Evolutionary conservation across 371 early-diverging fungal species (phyloP), one percentile per base, ranked within the genome.

Genomic region (Saksenaea oblongispora): DNA sequence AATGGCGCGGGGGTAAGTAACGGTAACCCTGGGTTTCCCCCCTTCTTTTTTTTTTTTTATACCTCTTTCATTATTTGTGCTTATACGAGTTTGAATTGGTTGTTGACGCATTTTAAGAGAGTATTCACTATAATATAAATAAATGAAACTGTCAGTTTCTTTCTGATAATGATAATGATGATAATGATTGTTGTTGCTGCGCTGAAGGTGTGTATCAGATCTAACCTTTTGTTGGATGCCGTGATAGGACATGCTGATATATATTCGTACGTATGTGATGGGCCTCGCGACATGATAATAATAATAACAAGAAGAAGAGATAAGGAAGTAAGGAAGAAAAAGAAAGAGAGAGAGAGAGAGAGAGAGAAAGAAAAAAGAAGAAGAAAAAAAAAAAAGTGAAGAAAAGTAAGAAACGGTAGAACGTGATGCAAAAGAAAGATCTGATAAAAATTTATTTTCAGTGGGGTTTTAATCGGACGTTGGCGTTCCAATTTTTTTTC

Each of bases 21-120:
- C 31, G 31, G 31, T 31, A 22, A 10, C 51, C 51, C 51, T 47
- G 18, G n/a, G 5, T 10, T 47, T 47, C 22, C 22, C 10, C 22
- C 27, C 22, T 47, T 47, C n/a, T 42, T 47, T 18, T 47, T 2
- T 47, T 47, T 22, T 47, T 18, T 47, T 47, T 47, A 18, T 65
- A 64, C 69, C 69, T 55, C 65, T 42, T 59, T 69, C 69, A 56
- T 64, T 69, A 41, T 59, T 69, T 15, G 62, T 69, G 15, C 69
- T 69, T 22, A 63, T 62, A 35, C 69, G 60, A 22, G 69, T 60
- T 57, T 69, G 64, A 2, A 69, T 56, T 5, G 69, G 69, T 36
- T 69, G 69, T 51, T 69, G 69, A 28, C 69, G 59, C 2, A 69
- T 14, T 15, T 31, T 53, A 17, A 67, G 18, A 2, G 41, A 56